Percentiles rank a stretch among this genome's conserved stretches.
phyloP scores from a whole-genome alignment of 306 rosid genomes.

The Trifolium dubium region DNA sequence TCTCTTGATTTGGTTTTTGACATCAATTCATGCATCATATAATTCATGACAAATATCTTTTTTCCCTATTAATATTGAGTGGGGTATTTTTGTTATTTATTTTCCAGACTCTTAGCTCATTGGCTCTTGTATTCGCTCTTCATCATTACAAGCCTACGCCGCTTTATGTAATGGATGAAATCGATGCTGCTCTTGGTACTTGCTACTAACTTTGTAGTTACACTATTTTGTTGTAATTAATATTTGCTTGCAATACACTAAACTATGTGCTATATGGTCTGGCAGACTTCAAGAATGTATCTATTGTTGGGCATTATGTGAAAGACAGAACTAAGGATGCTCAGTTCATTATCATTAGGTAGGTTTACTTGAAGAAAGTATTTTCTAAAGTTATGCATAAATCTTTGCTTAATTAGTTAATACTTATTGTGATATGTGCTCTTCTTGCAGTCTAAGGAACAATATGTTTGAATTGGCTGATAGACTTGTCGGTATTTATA shows the following conservation, averaged over 20 bases:
- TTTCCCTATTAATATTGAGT: slow-evolving; percentile 1
- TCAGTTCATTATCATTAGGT: slow-evolving; percentile 90
- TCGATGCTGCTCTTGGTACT: slow-evolving; percentile 92
- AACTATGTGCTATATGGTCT: slow-evolving; percentile 41
- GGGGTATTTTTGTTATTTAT: slow-evolving; percentile 22
- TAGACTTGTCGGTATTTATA: slow-evolving; percentile 91
- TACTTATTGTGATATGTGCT: slow-evolving; percentile 23
- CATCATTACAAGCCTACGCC: slow-evolving; percentile 99
- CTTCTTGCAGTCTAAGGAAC: slow-evolving; percentile 75
- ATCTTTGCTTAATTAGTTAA: not conserved
- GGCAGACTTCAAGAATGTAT: slow-evolving; percentile 92
- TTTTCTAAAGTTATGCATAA: not conserved
- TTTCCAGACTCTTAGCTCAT: slow-evolving; percentile 91
- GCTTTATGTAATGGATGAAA: slow-evolving; percentile 97
- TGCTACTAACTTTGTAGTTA: slow-evolving; percentile 10
- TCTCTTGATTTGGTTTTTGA: not conserved
- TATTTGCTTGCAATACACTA: slow-evolving; percentile 14
- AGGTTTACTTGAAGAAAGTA: slow-evolving; percentile 25
- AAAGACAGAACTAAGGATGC: slow-evolving; percentile 96
- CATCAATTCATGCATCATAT: slow-evolving; percentile 9
- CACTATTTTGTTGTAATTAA: slow-evolving; percentile 2
- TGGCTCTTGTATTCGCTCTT: slow-evolving; percentile 97
- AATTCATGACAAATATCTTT: slow-evolving; percentile 1
- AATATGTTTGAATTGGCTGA: slow-evolving; percentile 98
- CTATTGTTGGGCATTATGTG: slow-evolving; percentile 90